A percentile compares a stretch with the other conserved stretches of the same genome.
Conservation (phyloP, 768 basidiomycete species). For the Russula compacta region DNA sequence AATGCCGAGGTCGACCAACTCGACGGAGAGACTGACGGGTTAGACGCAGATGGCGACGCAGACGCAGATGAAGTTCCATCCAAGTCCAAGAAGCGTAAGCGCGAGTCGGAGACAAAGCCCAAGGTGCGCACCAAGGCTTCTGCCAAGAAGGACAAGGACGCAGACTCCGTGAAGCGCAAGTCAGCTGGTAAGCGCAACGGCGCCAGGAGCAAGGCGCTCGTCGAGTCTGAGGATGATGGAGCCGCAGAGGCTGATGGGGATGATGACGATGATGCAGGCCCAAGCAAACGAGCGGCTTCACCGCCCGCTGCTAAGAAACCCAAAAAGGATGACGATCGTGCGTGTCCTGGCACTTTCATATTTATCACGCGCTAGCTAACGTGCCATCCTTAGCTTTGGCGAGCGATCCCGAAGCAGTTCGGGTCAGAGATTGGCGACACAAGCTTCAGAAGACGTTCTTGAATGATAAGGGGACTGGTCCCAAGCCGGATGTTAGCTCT, state of each 20-base stretch:
- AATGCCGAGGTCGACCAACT: conserved; percentile 63
- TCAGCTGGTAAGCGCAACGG: conserved; percentile 42
- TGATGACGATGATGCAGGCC: conserved; percentile 32
- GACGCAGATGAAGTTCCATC: conserved; percentile 31
- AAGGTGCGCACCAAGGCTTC: conserved; percentile 38
- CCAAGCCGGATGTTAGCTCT: conserved; percentile 53
- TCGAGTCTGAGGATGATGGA: conserved; percentile 61
- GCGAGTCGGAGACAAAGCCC: conserved; percentile 43
- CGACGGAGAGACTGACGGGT: conserved; percentile 39
- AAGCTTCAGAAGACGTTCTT: conserved; percentile 84
- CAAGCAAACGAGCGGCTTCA: conserved; percentile 41
- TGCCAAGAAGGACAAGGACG: conserved; percentile 38
- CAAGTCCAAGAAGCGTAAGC: conserved; percentile 52
- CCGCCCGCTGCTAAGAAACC: conserved; percentile 60
- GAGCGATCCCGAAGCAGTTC: conserved; percentile 52
- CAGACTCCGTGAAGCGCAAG: conserved; percentile 30
- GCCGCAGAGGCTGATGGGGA: conserved; percentile 28
- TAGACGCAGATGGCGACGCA: conserved; percentile 40
- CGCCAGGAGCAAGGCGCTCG: conserved; percentile 50
- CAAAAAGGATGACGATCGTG: conserved; percentile 52
- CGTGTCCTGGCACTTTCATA: conserved; percentile 36
- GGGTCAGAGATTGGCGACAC: conserved; percentile 89
- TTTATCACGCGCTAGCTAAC: neutral
- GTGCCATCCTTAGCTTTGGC: conserved; percentile 33
- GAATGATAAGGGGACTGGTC: conserved; percentile 45